Conservation (phyloP, 805 yeast genomes). For the Lipomyces orientalis region DNA sequence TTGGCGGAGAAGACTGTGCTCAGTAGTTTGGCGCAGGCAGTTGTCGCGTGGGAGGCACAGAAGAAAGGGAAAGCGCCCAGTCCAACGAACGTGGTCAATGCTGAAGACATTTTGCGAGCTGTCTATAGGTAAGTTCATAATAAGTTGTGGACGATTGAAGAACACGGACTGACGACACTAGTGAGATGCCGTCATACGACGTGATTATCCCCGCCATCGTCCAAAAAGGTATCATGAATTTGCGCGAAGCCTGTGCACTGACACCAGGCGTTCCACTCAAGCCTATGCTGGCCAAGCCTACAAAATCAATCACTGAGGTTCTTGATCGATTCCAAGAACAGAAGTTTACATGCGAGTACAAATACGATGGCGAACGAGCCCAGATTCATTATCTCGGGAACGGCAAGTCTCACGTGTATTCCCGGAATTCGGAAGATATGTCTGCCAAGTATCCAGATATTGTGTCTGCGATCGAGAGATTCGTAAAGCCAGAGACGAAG, state of each 20-base stretch:
- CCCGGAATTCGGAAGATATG: conserved; percentile 97
- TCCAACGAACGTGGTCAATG: conserved; percentile 59
- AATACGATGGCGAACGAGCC: conserved; percentile 97
- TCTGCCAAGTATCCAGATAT: conserved; percentile 94
- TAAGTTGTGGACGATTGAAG: background rate
- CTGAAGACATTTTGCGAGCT: conserved; percentile 80
- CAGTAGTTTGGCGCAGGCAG: conserved; percentile 82
- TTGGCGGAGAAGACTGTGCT: conserved; percentile 92
- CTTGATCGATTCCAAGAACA: conserved; percentile 74
- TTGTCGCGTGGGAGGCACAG: conserved; percentile 63
- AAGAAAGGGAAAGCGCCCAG: conserved; percentile 43
- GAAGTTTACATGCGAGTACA: conserved; percentile 92
- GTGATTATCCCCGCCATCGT: conserved; percentile 70
- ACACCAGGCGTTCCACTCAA: conserved; percentile 94
- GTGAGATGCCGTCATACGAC: conserved; percentile 90
- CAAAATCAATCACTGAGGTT: conserved; percentile 90
- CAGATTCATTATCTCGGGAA: conserved; percentile 81
- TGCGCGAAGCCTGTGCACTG: conserved; percentile 71
- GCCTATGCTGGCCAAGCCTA: conserved; percentile 98
- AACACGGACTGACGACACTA: conserved; percentile 45
- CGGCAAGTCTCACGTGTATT: conserved; percentile 70
- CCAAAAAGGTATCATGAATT: conserved; percentile 67
- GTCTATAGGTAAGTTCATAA: conserved; percentile 54
- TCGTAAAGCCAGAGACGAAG: conserved; percentile 52
- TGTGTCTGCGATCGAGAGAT: conserved; percentile 67